Percentiles rank a stretch among this genome's conserved stretches.
These are phyloP conservation scores for Paspalum notatum DNA, from an alignment of 176 grass and related monocot species.

Conservation along the genomic window DNA sequence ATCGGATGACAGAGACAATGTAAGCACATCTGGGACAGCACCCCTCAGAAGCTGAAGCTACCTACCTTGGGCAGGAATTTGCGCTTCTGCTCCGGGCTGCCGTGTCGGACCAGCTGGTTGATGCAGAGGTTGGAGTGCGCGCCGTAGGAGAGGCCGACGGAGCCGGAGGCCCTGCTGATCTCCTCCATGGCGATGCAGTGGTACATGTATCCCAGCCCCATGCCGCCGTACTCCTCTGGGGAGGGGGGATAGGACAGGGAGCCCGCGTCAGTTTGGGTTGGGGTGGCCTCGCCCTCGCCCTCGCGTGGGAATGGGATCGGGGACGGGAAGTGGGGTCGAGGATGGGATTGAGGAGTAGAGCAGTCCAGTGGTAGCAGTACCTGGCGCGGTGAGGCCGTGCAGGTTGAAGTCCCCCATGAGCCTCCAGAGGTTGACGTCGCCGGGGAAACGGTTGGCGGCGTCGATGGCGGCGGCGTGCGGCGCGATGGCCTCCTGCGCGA, in stretches of 20 bases:
- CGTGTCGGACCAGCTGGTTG: slow-evolving; percentile 91
- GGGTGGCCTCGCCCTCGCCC: too few relatives aligned
- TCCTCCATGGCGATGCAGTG: slow-evolving; percentile 99
- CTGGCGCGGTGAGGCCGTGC: slow-evolving; percentile 77
- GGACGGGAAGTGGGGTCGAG: too few relatives aligned
- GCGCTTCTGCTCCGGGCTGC: slow-evolving; percentile 64
- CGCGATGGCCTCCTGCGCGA: slow-evolving; percentile 87
- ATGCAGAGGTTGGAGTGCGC: slow-evolving; percentile 96
- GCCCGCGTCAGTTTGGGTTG: too few relatives aligned
- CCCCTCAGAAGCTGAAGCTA: background rate
- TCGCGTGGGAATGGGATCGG: too few relatives aligned
- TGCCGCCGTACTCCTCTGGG: slow-evolving; percentile 81
- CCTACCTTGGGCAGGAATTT: slow-evolving; percentile 87
- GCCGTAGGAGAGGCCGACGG: slow-evolving; percentile 95
- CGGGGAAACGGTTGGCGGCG: slow-evolving; percentile 67
- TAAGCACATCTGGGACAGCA: slow-evolving; percentile 6
- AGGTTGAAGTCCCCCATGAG: slow-evolving; percentile 98
- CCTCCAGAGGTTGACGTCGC: slow-evolving; percentile 82
- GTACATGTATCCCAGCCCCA: slow-evolving; percentile 89
- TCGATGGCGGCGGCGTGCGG: slow-evolving; percentile 81
- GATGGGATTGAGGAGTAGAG: too few relatives aligned
- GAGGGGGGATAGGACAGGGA: too few relatives aligned
- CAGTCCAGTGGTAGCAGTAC: too few relatives aligned
- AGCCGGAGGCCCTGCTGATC: slow-evolving; percentile 86
- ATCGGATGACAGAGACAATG: slow-evolving; percentile 8